phyloP scores from a whole-genome alignment of 148 eudicot species.

The Vaccinium myrtillus region DNA sequence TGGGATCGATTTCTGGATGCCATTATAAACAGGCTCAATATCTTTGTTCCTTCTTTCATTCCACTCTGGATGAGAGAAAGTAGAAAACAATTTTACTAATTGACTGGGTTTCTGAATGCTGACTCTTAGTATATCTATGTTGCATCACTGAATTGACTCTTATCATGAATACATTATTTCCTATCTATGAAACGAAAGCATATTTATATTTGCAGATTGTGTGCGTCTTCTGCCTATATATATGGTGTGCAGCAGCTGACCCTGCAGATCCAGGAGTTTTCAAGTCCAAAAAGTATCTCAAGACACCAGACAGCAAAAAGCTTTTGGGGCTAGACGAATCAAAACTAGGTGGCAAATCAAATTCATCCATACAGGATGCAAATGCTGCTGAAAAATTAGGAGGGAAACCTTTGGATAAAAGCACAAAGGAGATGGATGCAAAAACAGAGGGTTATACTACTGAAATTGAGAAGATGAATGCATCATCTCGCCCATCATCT shows the following conservation, averaged over 20 bases:
- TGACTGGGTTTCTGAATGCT: background rate
- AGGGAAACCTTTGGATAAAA: constrained; percentile 41
- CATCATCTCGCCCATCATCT: constrained; percentile 33
- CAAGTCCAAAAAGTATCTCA: constrained; percentile 84
- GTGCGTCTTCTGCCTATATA: constrained; percentile 68
- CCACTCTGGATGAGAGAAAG: background rate
- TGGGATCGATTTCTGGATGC: background rate
- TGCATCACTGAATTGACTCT: background rate
- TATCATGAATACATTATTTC: background rate
- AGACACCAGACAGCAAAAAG: constrained; percentile 39
- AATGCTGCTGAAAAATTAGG: constrained; percentile 38
- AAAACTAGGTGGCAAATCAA: constrained; percentile 56
- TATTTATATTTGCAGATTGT: constrained; percentile 48
- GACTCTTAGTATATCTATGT: background rate
- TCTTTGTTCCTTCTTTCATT: background rate
- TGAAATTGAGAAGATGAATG: constrained; percentile 37
- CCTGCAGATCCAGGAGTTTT: constrained; percentile 95
- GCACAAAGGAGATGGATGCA: constrained; percentile 36
- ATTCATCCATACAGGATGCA: constrained; percentile 52
- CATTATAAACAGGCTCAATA: background rate
- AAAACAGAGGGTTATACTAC: constrained; percentile 35
- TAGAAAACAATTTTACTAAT: background rate
- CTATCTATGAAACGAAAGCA: background rate
- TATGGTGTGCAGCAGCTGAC: constrained; percentile 97
- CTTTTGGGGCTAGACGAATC: constrained; percentile 34